A percentile compares a stretch with the other conserved stretches of the same genome.
Evolutionary conservation across 495 filamentous ascomycete species (phyloP).

Genomic region (Diplogelasinospora grovesii): DNA sequence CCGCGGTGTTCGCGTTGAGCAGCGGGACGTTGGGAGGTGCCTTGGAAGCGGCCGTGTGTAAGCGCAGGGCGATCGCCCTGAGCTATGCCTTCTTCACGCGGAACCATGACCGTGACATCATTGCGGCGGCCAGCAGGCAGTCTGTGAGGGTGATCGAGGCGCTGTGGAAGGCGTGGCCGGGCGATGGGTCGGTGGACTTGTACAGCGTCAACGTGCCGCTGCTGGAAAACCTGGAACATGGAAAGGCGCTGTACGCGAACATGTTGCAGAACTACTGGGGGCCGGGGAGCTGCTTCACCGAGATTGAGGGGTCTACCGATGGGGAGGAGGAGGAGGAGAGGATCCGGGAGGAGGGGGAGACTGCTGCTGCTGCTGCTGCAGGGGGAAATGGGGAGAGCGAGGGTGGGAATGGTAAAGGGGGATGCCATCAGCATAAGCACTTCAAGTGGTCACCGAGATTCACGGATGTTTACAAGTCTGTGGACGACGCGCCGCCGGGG

Average conservation of each 20-base stretch:
- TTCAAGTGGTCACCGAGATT: slow-evolving; percentile 93
- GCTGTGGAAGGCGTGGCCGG: slow-evolving; percentile 65
- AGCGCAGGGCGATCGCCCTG: slow-evolving; percentile 68
- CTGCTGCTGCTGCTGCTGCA: slow-evolving; percentile 19
- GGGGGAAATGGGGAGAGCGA: slow-evolving; percentile 21
- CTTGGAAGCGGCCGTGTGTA: slow-evolving; percentile 85
- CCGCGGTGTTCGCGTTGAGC: slow-evolving; percentile 82
- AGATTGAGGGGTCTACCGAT: slow-evolving; percentile 55
- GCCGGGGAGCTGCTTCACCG: slow-evolving; percentile 72
- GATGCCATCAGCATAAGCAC: slow-evolving; percentile 63
- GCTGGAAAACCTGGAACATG: slow-evolving; percentile 55
- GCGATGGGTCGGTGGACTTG: slow-evolving; percentile 58
- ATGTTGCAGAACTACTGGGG: slow-evolving; percentile 88
- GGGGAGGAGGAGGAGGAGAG: slow-evolving; percentile 59
- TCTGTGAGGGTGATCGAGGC: slow-evolving; percentile 71
- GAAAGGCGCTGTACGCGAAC: slow-evolving; percentile 67
- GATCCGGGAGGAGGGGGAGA: slow-evolving; percentile 56
- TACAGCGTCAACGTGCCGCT: slow-evolving; percentile 87
- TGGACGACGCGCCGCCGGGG: slow-evolving; percentile 70
- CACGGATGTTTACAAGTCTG: slow-evolving; percentile 74
- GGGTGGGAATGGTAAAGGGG: slow-evolving; percentile 17
- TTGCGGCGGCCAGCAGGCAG: slow-evolving; percentile 63
- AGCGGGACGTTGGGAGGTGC: slow-evolving; percentile 88
- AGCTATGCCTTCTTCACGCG: slow-evolving; percentile 81
- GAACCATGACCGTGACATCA: slow-evolving; percentile 71